Base-by-base conservation (phyloP, 371 early-diverging fungal species). In the Mucor irregularis region DNA sequence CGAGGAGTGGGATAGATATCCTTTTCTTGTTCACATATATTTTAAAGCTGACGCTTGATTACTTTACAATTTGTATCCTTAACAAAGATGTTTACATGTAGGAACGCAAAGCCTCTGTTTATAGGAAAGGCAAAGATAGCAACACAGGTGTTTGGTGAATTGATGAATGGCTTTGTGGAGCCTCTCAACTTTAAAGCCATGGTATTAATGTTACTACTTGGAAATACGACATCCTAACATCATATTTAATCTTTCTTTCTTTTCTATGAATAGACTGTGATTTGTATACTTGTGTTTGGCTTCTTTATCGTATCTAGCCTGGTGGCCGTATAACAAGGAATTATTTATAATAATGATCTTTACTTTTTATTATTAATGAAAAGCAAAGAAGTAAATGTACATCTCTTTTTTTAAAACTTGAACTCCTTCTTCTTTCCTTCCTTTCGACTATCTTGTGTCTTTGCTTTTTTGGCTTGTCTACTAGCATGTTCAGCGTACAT, bases 401-500 rank as follows among this genome's bases (percentile, higher is more conserved):
- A n/a, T n/a, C n/a, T n/a, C n/a, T n/a, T n/a, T 47, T 22, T 42
- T 69, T 74, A 90, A 60, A 90, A 87, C 69, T 90, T 90, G 70
- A 89, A 92, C 43, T 88, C 85, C 61, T 83, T 80, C 65, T 85
- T 86, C 55, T 84, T 84, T 5, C 65, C 45, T 25, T 74, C 76
- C 53, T 80, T 64, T 56, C 81, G 75, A 48, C 68, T 69, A 28
- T 85, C 77, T 28, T 85, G 81, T 61, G 83, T 74, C 66, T 86
- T 83, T 53, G 81, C 69, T 73, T 90, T 91, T 53, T 83, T 84
- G 1, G 82, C 76, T 61, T 86, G 88, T 61, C 84, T 72, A 29
- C 60, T 71, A 6, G 86, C 91, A 68, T 91, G 90, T 56, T 93
- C 92, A n/a, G 91, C 90, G 11, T 90, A 92, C 88, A 93, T 83